Base-by-base conservation (phyloP, 2,329 filamentous ascomycete species). In the Fusarium nygamai region DNA sequence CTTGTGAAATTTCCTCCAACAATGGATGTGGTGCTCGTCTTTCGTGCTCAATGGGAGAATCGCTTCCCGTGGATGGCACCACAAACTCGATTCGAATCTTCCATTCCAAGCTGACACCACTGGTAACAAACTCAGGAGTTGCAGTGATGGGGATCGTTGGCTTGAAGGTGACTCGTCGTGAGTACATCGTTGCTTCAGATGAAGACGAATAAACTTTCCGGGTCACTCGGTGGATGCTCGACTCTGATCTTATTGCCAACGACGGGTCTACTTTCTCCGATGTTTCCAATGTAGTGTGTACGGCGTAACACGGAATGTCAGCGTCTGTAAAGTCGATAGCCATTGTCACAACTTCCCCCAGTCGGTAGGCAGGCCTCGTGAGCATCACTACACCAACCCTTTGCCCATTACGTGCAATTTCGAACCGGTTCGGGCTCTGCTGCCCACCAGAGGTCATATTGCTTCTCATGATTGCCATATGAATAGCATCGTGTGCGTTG, bases 41-140 rank as follows among this genome's bases (percentile, higher is more conserved):
- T 48, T 78, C 77, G n/a, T 68, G 71, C 36, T 66, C 54, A 4
- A 65, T 69, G 34, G 75, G 61, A 17, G 67, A 68, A 27, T 79
- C 78, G 17, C 70, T 69, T 47, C 79, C 75, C 44, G 88, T 80
- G 24, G 88, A 90, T 11, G 93, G 92, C 11, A 96, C 96, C 33
- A 98, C 95, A 83, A 99, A 99, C 83, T 98, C 95, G 66, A 99
- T 91, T 3, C 94, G 88, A 39, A 99, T 86, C 81, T 93, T 93
- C 96, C 96, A 99, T 75, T 94, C 93, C 33, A 98, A 85, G 73
- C 90, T 93, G 8, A 99, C 90, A 5, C 95, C 95, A 70, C 91
- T 97, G 0, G 96, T 99, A 53, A 97, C 89, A 76, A 99, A 97
- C 73, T 96, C 95, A 1, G 96, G 96, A 2, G 95, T 98, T 1